Base-by-base conservation (phyloP, 805 yeast genomes). In the Zygoascus bituminiphila region DNA sequence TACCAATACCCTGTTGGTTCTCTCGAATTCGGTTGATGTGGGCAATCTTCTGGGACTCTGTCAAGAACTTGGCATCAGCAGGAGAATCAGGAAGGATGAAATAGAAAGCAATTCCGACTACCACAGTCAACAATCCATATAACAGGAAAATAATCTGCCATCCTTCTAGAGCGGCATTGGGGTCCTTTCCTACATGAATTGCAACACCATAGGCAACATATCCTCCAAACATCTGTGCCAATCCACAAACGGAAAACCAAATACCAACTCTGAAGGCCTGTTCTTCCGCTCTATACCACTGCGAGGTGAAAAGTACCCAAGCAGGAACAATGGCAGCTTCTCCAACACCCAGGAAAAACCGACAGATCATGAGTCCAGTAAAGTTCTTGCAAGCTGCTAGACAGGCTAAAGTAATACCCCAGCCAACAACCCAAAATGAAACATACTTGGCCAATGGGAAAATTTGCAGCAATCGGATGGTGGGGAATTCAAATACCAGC, bases 271-370 rank as follows among this genome's bases (percentile, higher is more conserved):
- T 61, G 42, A 42, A 42, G 15, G 82, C 82, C 45, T 78, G 77
- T 51, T 66, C 66, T n/a, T 53, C 52, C 19, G 63, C 55, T 50
- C 68, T 72, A 70, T 78, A 81, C 75, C 80, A 81, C 62, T 76
- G 80, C 22, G 76, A 62, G 4, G 82, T 79, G 44, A 80, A 60
- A 26, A 76, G 66, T 24, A 77, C 74, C 62, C 76, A 76, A 4
- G 80, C 73, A 3, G 86, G 85, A 15, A 79, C 73, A 22, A 79
- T 73, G 19, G 72, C 67, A 51, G 77, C 67, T 57, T 79, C 84
- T 2, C 75, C 62, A 51, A 70, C 59, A 14, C 84, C 84, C 25
- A 78, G 59, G 37, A 77, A 56, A 8, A 71, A 70, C 56, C 84
- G 67, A 19, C 73, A 61, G 9, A 70, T 69, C 25, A 77, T 54